Base-by-base conservation (phyloP, 352 stramenopile genomes). In the Globisporangium uncinulatum region DNA sequence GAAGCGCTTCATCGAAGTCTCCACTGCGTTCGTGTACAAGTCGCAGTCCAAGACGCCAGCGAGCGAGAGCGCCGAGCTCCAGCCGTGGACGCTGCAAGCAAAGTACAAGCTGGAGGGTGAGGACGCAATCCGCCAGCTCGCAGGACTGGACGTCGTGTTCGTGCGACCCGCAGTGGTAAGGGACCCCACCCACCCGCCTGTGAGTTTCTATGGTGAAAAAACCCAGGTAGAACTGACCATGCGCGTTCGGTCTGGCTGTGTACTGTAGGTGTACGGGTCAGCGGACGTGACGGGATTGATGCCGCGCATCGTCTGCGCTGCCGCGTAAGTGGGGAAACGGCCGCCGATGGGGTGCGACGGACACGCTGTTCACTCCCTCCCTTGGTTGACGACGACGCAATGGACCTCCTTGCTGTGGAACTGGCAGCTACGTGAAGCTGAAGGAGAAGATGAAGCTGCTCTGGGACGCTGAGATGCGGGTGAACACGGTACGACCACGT, bases 21-120 rank as follows among this genome's bases (percentile, higher is more conserved):
- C 86, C 19, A 94, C 86, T 21, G 81, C 79, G n/a, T 91, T 91
- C 51, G 83, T 95, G 50, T 95, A 95, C 77, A 93, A 92, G 61
- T 92, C 83, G 24, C 82, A 93, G 61, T 69, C 73, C 0, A 93
- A 93, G 61, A 45, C 74, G 17, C 72, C 85, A 0, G 85, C 83
- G 3, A 69, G 66, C 11, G 85, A 95, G 56, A 54, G 53, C 0
- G 79, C 79, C 0, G 79, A 85, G 29, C 63, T 93, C 4, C 67
- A 88, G 39, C 85, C 85, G 9, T 95, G 85, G 85, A 95, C 85
- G 19, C 59, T 93, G 31, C 83, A 93, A 47, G 85, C 85, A 43
- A 93, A 91, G 66, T 95, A 83, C 73, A 94, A 93, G 52, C 74
- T 95, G 0, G 77, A 93, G 62, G 85, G 81, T 0, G 85, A 95